Evolutionary conservation across 805 yeast genomes (phyloP).

Genomic region (Hanseniaspora nectarophila): DNA sequence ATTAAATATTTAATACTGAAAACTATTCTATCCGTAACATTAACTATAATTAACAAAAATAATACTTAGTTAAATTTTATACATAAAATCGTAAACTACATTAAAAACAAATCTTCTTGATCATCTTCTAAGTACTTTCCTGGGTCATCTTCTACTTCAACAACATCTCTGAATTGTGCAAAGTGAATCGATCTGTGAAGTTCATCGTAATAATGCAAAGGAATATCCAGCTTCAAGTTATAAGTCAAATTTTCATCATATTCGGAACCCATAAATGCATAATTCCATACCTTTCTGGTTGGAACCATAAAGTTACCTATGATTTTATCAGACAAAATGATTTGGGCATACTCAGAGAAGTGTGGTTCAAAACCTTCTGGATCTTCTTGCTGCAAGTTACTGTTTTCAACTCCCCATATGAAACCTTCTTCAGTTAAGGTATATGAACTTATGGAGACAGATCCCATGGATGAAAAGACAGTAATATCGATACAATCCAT

Average conservation of each 20-base stretch:
- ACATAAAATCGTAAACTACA: slow-evolving; percentile 28
- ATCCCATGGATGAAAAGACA: slow-evolving; percentile 71
- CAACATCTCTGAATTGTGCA: slow-evolving; percentile 56
- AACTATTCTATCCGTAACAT: too few relatives aligned
- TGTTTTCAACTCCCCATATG: slow-evolving; percentile 63
- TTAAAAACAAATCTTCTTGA: slow-evolving; percentile 46
- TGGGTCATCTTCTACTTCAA: slow-evolving; percentile 33
- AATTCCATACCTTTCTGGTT: slow-evolving; percentile 76
- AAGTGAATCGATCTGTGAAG: slow-evolving; percentile 84
- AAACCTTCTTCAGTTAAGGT: slow-evolving; percentile 52
- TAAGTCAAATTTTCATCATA: slow-evolving; percentile 56
- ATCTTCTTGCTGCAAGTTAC: slow-evolving; percentile 40
- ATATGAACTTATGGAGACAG: slow-evolving; percentile 62
- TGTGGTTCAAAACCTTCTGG: slow-evolving; percentile 57
- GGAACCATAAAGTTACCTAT: slow-evolving; percentile 83
- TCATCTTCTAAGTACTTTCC: slow-evolving; percentile 39
- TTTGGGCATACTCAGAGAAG: slow-evolving; percentile 52
- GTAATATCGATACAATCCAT: slow-evolving; percentile 42
- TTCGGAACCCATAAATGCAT: slow-evolving; percentile 73
- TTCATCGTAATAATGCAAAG: slow-evolving; percentile 73
- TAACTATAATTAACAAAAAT: too few relatives aligned
- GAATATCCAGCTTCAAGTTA: slow-evolving; percentile 62
- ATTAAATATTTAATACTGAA: too few relatives aligned
- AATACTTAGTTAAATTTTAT: too few relatives aligned
- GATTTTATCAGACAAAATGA: slow-evolving; percentile 61